These are phyloP conservation scores for Taphrina deformans DNA, from an alignment of 1,139 yeast species.

Conservation along the genomic window DNA sequence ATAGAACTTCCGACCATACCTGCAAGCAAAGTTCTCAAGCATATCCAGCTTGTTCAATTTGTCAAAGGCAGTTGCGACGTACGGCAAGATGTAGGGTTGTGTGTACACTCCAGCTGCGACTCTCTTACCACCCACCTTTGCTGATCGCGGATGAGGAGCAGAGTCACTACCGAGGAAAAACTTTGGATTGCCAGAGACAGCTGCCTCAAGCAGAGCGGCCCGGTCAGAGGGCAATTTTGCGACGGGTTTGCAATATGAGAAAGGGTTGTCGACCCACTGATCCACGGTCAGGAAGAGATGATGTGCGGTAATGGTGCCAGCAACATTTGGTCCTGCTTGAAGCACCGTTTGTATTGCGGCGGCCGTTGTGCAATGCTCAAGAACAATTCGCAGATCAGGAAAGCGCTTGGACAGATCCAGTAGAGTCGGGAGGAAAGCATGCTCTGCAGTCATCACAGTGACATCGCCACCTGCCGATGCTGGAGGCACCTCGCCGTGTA, in stretches of 20 bases:
- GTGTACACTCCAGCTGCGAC: slow-evolving; percentile 93
- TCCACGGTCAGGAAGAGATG: slow-evolving; percentile 86
- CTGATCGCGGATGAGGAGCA: slow-evolving; percentile 88
- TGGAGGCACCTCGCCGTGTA: slow-evolving; percentile 95
- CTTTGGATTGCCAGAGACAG: slow-evolving; percentile 86
- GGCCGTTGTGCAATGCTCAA: slow-evolving; percentile 93
- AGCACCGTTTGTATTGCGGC: slow-evolving; percentile 80
- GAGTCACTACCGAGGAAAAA: slow-evolving; percentile 97
- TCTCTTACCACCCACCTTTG: slow-evolving; percentile 63
- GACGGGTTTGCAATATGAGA: slow-evolving; percentile 95
- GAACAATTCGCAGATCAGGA: slow-evolving; percentile 80
- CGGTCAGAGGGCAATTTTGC: slow-evolving; percentile 89
- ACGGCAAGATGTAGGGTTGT: slow-evolving; percentile 77
- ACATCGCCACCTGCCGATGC: slow-evolving; percentile 53
- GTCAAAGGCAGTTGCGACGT: slow-evolving; percentile 85
- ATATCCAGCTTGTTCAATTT: slow-evolving; percentile 60
- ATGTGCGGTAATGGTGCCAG: slow-evolving; percentile 95
- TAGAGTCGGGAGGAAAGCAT: slow-evolving; percentile 87
- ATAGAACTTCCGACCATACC: slow-evolving; percentile 72
- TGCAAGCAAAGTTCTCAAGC: slow-evolving; percentile 71
- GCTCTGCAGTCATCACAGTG: slow-evolving; percentile 91
- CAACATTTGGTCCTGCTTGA: slow-evolving; percentile 70
- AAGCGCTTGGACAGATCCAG: slow-evolving; percentile 73
- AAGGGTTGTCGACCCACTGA: slow-evolving; percentile 95
- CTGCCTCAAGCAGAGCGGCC: slow-evolving; percentile 77